Base-by-base conservation (phyloP, 352 stramenopile genomes). In the Blastocystis sp. region DNA sequence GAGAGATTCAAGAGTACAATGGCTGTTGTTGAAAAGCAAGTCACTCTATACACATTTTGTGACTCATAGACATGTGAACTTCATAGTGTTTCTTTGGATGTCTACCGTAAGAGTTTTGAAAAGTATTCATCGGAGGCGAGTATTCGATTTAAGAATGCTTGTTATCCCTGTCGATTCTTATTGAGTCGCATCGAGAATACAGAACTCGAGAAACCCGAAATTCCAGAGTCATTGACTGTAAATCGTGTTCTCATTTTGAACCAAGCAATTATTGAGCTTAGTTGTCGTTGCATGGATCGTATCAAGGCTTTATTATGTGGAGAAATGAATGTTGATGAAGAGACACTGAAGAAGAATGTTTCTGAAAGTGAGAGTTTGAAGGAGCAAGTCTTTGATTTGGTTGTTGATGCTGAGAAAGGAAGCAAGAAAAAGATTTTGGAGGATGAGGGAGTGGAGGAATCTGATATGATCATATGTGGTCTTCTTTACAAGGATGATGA, bases 1-100 rank as follows among this genome's bases (percentile, higher is more conserved):
- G 49, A 63, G 3, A 63, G 46, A 2, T 83, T 66, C 32, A 83
- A 83, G 29, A 83, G 71, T 56, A 65, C 71, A 11, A 83, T 83
- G 71, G 71, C 71, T 52, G 71, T 83, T 37, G 71, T 83, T 27
- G 71, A 83, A n/a, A 83, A 83, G 21, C 71, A 83, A 16, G 71
- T 83, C 43, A 24, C 6, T 66, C 27, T n/a, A 56, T 32, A 16
- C 0, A 42, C 35, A 42, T 21, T 14, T 2, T n/a, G 14, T n/a
- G 9, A 65, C 6, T 52, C 24, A 37, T 83, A 83, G 71, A 42
- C 71, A 21, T 83, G 71, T 37, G 71, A 83, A 43, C 16, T 65
- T 0, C 51, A 83, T 52, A 7, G 27, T 14, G 35, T 83, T 54
- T 42, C 71, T 14, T 24, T 42, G 14, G 71, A 83, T 12, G 46